These are phyloP conservation scores for Suzukiozyma palmioleophila DNA, from an alignment of 1,139 yeast species.

Conservation along the genomic window DNA sequence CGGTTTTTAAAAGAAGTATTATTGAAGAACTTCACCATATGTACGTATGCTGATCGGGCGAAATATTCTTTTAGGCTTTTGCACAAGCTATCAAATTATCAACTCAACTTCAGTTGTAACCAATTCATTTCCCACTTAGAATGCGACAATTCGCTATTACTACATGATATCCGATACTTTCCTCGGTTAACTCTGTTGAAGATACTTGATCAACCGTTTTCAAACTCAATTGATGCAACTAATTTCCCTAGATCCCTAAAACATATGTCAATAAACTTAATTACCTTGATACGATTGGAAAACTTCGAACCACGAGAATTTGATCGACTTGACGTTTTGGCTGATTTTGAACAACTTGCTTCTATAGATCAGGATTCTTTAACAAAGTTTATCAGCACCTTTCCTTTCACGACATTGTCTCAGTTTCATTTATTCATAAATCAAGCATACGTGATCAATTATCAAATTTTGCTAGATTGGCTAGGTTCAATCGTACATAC, in stretches of 20 bases:
- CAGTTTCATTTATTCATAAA: slow-evolving; percentile 20
- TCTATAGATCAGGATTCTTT: not conserved
- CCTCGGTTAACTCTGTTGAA: slow-evolving; percentile 17
- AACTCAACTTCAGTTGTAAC: slow-evolving; percentile 14
- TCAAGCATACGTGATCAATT: slow-evolving; percentile 13
- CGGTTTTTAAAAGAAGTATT: slow-evolving; percentile 21
- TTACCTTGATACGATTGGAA: slow-evolving; percentile 11
- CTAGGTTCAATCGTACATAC: not conserved
- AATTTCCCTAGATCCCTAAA: slow-evolving; percentile 8
- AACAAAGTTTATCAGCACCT: not conserved
- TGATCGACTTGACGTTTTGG: slow-evolving; percentile 21
- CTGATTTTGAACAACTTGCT: slow-evolving; percentile 19
- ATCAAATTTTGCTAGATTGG: slow-evolving; percentile 12
- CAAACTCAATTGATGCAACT: not conserved
- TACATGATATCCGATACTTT: slow-evolving; percentile 14
- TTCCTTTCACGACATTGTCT: slow-evolving; percentile 5
- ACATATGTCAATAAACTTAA: slow-evolving; percentile 17
- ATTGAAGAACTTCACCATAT: slow-evolving; percentile 13
- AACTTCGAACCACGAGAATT: slow-evolving; percentile 8
- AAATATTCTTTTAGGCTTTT: slow-evolving; percentile 13
- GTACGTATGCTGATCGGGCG: slow-evolving; percentile 21
- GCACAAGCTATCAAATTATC: slow-evolving; percentile 10
- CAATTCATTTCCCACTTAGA: slow-evolving; percentile 23
- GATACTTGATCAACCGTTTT: slow-evolving; percentile 15
- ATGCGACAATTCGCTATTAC: slow-evolving; percentile 19